A percentile compares a stretch with the other conserved stretches of the same genome.
Evolutionary conservation across 306 rosid genomes (phyloP).

Genomic region (Fagus sylvatica): DNA sequence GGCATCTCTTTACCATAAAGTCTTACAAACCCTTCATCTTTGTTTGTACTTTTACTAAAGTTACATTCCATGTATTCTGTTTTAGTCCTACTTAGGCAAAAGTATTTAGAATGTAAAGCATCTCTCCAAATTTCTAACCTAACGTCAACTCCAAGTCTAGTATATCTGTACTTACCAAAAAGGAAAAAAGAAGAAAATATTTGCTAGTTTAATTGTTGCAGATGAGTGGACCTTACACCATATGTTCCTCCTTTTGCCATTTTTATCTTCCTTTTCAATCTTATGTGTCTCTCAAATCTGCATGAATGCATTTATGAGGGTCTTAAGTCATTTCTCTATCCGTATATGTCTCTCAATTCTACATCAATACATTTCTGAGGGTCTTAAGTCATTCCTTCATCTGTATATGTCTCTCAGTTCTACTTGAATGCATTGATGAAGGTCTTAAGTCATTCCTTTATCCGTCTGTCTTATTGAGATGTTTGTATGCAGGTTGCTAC

Average conservation of each 20-base stretch:
- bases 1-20: no score
- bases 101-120: no score
- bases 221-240: not conserved
- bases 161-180: no score
- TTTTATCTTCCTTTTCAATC: not conserved
- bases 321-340: not conserved
- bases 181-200: no score
- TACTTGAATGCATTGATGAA: constrained; percentile 5
- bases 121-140: no score
- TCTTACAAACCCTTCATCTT: no score
- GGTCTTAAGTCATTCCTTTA: not conserved
- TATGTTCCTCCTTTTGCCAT: no score
- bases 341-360: not conserved
- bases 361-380: no score
- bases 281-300: not conserved
- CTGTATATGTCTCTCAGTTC: not conserved
- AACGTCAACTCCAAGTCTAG: no score
- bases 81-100: no score
- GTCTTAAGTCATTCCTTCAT: not conserved
- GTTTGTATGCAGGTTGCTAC: constrained; percentile 69
- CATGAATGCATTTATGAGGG: constrained; percentile 3
- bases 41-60: no score
- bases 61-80: no score
- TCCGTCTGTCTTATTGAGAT: constrained; percentile 18
- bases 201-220: not conserved